Conservation (phyloP, 305 asterid species). For the Fraxinus ornus region DNA sequence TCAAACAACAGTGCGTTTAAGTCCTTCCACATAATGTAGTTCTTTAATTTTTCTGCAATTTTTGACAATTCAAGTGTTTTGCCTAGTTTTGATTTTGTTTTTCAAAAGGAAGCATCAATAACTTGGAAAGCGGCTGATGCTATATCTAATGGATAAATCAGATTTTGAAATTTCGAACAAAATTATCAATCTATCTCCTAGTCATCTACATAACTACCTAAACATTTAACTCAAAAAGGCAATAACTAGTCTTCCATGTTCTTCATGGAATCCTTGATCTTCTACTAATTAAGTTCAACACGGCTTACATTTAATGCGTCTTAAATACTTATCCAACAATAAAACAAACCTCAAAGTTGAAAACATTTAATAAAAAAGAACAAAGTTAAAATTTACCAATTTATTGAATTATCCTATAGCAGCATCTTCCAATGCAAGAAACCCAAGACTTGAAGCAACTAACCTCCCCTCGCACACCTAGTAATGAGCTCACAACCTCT, state of each 20-base stretch:
- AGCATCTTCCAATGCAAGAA: not conserved
- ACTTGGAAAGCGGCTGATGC: not conserved
- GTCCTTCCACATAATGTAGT: not conserved
- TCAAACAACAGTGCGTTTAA: not conserved
- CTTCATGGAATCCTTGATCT: not conserved
- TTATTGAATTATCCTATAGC: not conserved
- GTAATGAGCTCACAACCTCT: conserved; percentile 56
- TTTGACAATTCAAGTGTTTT: not conserved
- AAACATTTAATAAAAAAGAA: not conserved
- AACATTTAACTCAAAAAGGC: not conserved
- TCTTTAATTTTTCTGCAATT: not conserved
- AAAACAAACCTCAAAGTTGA: not conserved
- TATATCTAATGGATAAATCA: not conserved
- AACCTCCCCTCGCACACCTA: conserved; percentile 42
- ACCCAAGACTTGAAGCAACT: not conserved
- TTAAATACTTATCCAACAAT: not conserved
- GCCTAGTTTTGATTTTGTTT: not conserved
- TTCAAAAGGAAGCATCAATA: not conserved
- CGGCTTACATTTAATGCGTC: not conserved
- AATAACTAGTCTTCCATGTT: not conserved
- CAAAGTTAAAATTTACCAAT: not conserved
- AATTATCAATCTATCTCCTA: not conserved
- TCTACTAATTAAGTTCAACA: not conserved
- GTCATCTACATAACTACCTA: not conserved
- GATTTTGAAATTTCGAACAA: not conserved